phyloP scores from a whole-genome alignment of 305 asterid genomes.

The Petunia hybrid region DNA sequence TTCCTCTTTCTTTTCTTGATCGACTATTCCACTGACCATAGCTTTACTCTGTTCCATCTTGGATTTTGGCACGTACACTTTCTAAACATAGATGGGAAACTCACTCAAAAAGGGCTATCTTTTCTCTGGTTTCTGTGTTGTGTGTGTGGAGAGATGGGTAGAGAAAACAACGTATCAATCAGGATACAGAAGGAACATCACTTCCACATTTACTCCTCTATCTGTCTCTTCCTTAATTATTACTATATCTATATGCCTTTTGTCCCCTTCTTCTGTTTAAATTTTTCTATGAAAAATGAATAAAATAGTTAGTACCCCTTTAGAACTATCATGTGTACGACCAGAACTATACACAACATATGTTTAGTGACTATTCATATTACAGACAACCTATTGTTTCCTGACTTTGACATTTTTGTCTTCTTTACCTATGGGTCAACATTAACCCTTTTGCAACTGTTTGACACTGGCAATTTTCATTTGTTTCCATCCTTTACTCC shows the following conservation, averaged over 20 bases:
- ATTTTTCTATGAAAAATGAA: not conserved
- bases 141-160: not conserved
- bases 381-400: not conserved
- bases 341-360: not conserved
- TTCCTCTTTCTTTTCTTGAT: no score
- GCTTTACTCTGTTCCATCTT: not conserved
- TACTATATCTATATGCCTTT: conserved; percentile 26
- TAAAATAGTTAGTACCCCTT: not conserved
- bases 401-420: not conserved
- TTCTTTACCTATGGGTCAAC: not conserved
- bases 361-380: not conserved
- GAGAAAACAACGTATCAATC: conserved; percentile 35
- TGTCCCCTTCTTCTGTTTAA: not conserved
- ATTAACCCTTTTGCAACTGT: not conserved
- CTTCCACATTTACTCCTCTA: conserved; percentile 19
- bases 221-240: conserved; percentile 20
- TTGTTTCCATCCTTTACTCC: not conserved
- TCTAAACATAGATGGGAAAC: not conserved
- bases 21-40: not conserved
- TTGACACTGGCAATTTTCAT: not conserved
- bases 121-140: not conserved
- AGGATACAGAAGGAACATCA: conserved; percentile 18
- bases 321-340: not conserved
- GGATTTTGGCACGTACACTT: not conserved
- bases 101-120: not conserved